phyloP scores from a whole-genome alignment of 768 basidiomycete genomes.

The Astraeus odoratus region DNA sequence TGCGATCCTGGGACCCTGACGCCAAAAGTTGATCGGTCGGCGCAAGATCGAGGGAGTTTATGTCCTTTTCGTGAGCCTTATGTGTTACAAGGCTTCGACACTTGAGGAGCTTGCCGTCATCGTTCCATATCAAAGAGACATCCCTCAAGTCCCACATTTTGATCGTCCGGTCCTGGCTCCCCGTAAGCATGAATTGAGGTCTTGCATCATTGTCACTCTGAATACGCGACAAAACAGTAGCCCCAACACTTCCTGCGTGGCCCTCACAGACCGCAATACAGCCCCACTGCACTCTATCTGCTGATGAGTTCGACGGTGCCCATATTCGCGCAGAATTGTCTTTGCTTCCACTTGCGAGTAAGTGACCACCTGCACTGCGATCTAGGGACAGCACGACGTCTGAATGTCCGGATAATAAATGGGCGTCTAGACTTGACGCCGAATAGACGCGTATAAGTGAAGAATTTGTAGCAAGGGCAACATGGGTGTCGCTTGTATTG shows the following conservation, averaged over 20 bases:
- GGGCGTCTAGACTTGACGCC: constrained; percentile 66
- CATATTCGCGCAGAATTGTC: constrained; percentile 85
- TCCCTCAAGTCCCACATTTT: constrained; percentile 95
- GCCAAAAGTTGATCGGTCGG: constrained; percentile 85
- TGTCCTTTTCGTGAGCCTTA: constrained; percentile 97
- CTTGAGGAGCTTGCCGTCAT: constrained; percentile 31
- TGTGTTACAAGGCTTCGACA: constrained; percentile 78
- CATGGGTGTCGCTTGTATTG: constrained; percentile 49
- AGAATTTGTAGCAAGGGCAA: constrained; percentile 97
- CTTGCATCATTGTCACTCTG: constrained; percentile 15
- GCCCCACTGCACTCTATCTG: constrained; percentile 28
- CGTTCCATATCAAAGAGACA: constrained; percentile 30
- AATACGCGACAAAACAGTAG: constrained; percentile 70
- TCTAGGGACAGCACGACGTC: constrained; percentile 90
- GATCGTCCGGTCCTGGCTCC: constrained; percentile 94
- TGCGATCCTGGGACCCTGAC: constrained; percentile 94
- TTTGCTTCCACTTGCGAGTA: constrained; percentile 90
- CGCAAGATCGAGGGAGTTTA: constrained; percentile 90
- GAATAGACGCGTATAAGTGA: constrained; percentile 90
- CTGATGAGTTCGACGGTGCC: constrained; percentile 33
- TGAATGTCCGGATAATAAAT: constrained; percentile 80
- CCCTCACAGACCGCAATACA: constrained; percentile 90
- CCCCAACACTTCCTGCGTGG: constrained; percentile 90
- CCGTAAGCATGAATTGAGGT: constrained; percentile 80
- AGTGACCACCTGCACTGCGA: constrained; percentile 51